Conservation (phyloP, 2,329 filamentous ascomycete species). For the Ophiostoma angusticollis region DNA sequence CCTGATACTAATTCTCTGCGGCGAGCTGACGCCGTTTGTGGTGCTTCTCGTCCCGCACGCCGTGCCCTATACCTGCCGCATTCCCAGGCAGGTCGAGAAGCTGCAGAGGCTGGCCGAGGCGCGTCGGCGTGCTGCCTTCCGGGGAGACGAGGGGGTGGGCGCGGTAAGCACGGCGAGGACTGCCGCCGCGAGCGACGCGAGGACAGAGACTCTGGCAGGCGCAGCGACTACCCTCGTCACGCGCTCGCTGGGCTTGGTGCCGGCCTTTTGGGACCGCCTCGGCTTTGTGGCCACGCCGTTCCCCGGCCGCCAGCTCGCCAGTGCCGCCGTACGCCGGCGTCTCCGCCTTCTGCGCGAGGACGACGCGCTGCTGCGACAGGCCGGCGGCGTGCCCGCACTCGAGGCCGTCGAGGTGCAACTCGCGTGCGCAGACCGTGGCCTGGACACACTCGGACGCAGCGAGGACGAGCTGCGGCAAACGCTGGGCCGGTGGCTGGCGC, state of each 20-base stretch:
- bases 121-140: constrained; percentile 37
- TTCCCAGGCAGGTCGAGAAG: constrained; percentile 59
- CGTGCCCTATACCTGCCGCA: constrained; percentile 70
- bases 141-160: too few relatives aligned
- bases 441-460: constrained; percentile 38
- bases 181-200: too few relatives aligned
- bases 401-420: constrained; percentile 51
- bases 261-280: constrained; percentile 36
- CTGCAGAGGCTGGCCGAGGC: constrained; percentile 39
- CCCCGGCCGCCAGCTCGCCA: constrained; percentile 38
- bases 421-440: constrained; percentile 58
- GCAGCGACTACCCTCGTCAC: constrained; percentile 26
- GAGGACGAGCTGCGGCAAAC: constrained; percentile 40
- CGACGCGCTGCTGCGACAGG: constrained; percentile 51
- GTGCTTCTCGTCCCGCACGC: constrained; percentile 57
- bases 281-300: constrained; percentile 22
- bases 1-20: constrained; percentile 62
- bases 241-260: constrained; percentile 32
- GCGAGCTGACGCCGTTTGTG: constrained; percentile 75
- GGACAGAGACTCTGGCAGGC: constrained; percentile 12
- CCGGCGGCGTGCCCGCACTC: constrained; percentile 48
- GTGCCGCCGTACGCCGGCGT: constrained; percentile 36
- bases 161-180: too few relatives aligned
- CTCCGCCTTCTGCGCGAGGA: constrained; percentile 56
- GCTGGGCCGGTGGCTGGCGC: constrained; percentile 35